These are phyloP conservation scores for Mucor circinelloides DNA, from an alignment of 371 early-diverging fungal genomes.

Conservation along the genomic window DNA sequence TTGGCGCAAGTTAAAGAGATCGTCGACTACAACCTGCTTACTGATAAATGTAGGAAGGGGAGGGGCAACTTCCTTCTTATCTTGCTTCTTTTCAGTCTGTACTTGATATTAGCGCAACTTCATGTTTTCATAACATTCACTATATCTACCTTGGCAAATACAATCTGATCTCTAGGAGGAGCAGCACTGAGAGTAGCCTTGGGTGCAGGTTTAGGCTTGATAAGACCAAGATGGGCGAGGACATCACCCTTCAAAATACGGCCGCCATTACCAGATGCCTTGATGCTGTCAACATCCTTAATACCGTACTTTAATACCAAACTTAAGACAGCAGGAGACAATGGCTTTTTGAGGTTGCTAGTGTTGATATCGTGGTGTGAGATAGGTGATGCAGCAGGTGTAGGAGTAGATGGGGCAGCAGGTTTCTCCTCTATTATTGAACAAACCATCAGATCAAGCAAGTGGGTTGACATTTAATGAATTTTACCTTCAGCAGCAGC, in stretches of 20 bases:
- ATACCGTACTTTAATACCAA: conserved; percentile 63
- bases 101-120: background rate
- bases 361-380: conserved; percentile 51
- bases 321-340: conserved; percentile 75
- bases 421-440: conserved; percentile 9
- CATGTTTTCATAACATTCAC: background rate
- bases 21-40: conserved; percentile 68
- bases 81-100: conserved; percentile 31
- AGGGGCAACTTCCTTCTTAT: conserved; percentile 24
- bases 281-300: conserved; percentile 54
- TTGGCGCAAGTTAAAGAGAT: conserved; percentile 66
- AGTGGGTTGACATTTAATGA: background rate
- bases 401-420: conserved; percentile 11
- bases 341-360: conserved; percentile 49
- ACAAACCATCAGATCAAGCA: background rate
- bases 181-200: conserved; percentile 37
- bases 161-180: conserved; percentile 52
- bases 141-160: conserved; percentile 42
- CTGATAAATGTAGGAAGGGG: conserved; percentile 62
- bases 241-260: conserved; percentile 93
- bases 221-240: conserved; percentile 68
- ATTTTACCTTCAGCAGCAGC: conserved; percentile 2
- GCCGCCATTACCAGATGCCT: conserved; percentile 88
- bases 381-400: conserved; percentile 32
- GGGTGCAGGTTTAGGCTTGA: conserved; percentile 60